Evolutionary conservation across 2,329 filamentous ascomycete genomes (phyloP), one percentile per base, ranked within the genome.

Genomic region (Onygenales sp.): DNA sequence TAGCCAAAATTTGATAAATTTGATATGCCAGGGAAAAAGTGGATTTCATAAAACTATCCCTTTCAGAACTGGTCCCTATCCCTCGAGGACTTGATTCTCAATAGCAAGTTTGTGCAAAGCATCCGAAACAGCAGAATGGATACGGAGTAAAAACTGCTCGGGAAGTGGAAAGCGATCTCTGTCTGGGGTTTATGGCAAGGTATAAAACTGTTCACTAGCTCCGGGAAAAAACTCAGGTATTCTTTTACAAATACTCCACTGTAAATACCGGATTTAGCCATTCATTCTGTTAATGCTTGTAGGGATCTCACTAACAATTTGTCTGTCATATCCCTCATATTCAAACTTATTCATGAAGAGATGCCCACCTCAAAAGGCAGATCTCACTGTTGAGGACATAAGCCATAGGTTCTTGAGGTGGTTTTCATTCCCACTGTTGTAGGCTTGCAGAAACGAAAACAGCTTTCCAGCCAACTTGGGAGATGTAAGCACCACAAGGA

Each of bases 341-440:
- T 27, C 21, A 4, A 27, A 39, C 21, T 52, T 52, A 6, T n/a
- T 27, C 13, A 52, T 37, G 11, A 46, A 13, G n/a, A 52, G 45
- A 31, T 52, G 50, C 10, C 50, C 50, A 31, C 21, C 27, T 6
- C 21, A 42, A 42, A 52, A 52, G 4, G 21, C 42, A 6, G 14
- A 31, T 7, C 42, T n/a, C 11, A 37, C n/a, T 21, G 27, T 14
- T 46, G 42, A 33, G 6, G 17, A 27, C 49, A 51, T 51, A 21
- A 51, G 21, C 49, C 49, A 51, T 31, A 51, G 49, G n/a, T 51
- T 51, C 17, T 37, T 14, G 31, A 51, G 49, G 13, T 51, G 31
- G 33, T 51, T 34, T 31, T 51, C 39, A 6, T 8, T 44, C 1
- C 6, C 31, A 31, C 14, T 6, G 4, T 27, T 27, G 21, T 5